Base-by-base conservation (phyloP, 306 rosid species). In the Quercus agrifolia region DNA sequence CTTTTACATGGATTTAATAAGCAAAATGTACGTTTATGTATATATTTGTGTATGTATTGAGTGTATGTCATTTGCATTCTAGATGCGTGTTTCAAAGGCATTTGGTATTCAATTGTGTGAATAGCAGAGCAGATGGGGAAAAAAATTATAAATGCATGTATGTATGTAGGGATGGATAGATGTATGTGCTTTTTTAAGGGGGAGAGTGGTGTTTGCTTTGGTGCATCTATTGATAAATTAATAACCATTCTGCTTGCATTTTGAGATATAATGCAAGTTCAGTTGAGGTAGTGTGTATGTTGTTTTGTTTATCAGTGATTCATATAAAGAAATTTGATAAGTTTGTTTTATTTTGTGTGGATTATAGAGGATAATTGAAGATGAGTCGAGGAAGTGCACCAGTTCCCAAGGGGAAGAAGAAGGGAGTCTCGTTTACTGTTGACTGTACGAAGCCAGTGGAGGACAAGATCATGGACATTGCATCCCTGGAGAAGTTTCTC, bases 381-480 rank as follows among this genome's bases (percentile, higher is more conserved):
- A 88, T 88, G 91, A 88, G 89, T 83, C 84, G 86, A 70, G 88
- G 85, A 19, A 25, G 77, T 33, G 92, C 83, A 70, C 83, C 77
- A 10, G 85, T 72, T 23, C 78, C 77, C 44, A 86, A 84, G 87
- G 90, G 88, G 70, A 86, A 88, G 81, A 88, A 86, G 87, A 86
- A 86, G 85, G 90, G 82, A 28, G 90, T 51, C 33, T 57, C 84
- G 10, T 88, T 88, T 74, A 81, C 82, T 30, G 80, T 88, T 77
- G 92, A 88, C 72, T 88, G 92, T 77, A 38, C 78, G 6, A 88
- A 86, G 90, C 92, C 92, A 0, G 92, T 86, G 13, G 92, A 88
- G 63, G 92, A 88, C 80, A 86, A 84, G 80, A 86, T 88, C 62
- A 86, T 88, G 92, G 90, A 88, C 64, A 80, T 88, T 77, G 92